Evolutionary conservation across 352 stramenopile genomes (phyloP), one percentile per base, ranked within the genome.

Genomic region (Globisporangium irregulare): DNA sequence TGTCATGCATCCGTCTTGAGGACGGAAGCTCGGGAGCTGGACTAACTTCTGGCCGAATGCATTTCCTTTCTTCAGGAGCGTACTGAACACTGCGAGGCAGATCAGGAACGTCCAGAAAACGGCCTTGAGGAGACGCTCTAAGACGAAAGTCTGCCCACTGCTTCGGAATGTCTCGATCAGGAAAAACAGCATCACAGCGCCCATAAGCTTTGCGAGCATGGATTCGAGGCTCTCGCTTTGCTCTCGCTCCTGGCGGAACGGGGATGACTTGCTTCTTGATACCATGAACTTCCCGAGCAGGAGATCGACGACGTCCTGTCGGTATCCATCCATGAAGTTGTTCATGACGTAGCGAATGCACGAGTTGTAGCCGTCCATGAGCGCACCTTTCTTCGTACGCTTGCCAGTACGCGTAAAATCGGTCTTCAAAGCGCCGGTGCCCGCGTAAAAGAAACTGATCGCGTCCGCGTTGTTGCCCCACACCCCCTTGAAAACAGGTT

Each of bases 381-480:
- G 61, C 22, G 94, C 90, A 5, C 97, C 97, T 41, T 81, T 78
- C 69, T 87, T 97, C 22, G 94, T 99, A 66, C 95, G 89, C 72
- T 97, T 96, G 51, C 97, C 97, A 20, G 95, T 98, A 54, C 84
- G 81, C 22, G 97, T 99, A 63, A 98, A 98, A 72, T 99, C 96
- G 20, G 93, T 95, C 75, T 99, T 99, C 20, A 99, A 75, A 6
- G 96, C 97, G 7, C 86, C 87, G 1, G 97, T 99, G 53, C 96
- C 95, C 3, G 93, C 95, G 70, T 99, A 99, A 12, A 99, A 83
- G 20, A 93, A 67, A 66, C 79, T 92, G 67, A 99, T 98, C 4
- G 90, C 91, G 78, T 99, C 96, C 1, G 94, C 97, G 78, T 99
- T 98, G 74, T 99, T 96, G 32, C 92, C 93, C 95, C 97, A 99